These are phyloP conservation scores for Arthroderma uncinatum DNA, from an alignment of 2,329 filamentous ascomycete genomes.

Conservation along the genomic window DNA sequence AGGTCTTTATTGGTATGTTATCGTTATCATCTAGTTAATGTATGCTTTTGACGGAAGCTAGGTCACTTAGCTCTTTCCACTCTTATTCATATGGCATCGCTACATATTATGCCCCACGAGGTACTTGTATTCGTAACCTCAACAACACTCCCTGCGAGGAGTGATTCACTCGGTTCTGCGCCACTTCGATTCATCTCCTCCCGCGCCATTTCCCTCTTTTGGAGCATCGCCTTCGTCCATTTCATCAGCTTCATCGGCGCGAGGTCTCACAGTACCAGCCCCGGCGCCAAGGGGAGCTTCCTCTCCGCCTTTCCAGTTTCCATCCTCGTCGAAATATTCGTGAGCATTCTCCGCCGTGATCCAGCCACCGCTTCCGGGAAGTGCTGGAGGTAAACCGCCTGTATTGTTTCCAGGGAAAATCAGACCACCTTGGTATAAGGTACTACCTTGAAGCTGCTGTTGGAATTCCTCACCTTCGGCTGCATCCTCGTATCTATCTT, in stretches of 20 bases:
- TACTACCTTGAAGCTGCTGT: slow-evolving; percentile 17
- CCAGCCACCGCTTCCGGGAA: slow-evolving; percentile 41
- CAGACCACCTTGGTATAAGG: slow-evolving; percentile 30
- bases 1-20: not conserved
- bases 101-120: not conserved
- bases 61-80: not conserved
- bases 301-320: slow-evolving; percentile 64
- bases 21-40: not conserved
- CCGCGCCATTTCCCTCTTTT: slow-evolving; percentile 24
- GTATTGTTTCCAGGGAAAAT: slow-evolving; percentile 25
- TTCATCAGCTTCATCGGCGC: slow-evolving; percentile 29
- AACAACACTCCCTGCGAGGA: not conserved
- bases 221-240: slow-evolving; percentile 23
- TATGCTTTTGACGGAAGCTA: not conserved
- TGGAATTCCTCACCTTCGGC: slow-evolving; percentile 20
- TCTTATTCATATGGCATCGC: not conserved
- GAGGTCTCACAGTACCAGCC: slow-evolving; percentile 32
- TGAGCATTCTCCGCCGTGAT: slow-evolving; percentile 83
- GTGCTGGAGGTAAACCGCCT: slow-evolving; percentile 36
- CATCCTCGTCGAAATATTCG: slow-evolving; percentile 69
- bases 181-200: slow-evolving; percentile 41
- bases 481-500: slow-evolving; percentile 19
- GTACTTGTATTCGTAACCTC: too few relatives aligned
- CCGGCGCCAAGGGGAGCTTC: slow-evolving; percentile 30
- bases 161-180: slow-evolving; percentile 33